Evolutionary conservation across 257 asterid genomes (phyloP), one percentile per base, ranked within the genome.

Genomic region (Przewalskia tangutica): DNA sequence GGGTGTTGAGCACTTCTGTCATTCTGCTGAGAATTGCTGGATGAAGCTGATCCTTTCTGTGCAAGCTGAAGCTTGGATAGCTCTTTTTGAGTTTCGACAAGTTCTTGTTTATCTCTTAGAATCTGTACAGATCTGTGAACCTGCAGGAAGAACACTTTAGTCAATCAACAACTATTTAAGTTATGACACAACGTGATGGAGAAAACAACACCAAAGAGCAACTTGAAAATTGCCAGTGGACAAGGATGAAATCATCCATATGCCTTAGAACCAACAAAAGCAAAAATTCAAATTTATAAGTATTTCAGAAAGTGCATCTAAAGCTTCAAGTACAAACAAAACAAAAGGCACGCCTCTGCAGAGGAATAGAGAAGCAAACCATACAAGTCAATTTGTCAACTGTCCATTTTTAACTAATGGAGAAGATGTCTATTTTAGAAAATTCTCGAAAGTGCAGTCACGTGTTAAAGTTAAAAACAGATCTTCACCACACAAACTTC

Each of bases 31-130:
- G 85, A 82, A 84, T 34, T 89, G 83, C 78, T 85, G 81, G 88
- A 81, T 20, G 90, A 82, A 62, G 94, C 83, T 75, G 97, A 85
- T 60, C 91, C 99, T 70, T 90, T 93, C 75, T 93, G 95, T 8
- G 87, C 91, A 64, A 94, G 92, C 88, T 95, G 95, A 87, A 95
- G 97, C 88, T 90, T 94, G 82, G 98, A 94, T 55, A 92, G 94
- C 85, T 95, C 99, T 87, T 91, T 94, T 83, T 94, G 98, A 77
- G 98, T 79, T 44, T 94, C 98, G 23, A 94, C 94, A 82, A 95
- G 98, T 86, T 95, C 99, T 86, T 95, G 98, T 87, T 95, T 95
- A 82, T 95, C 99, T 83, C 97, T 87, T 80, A 95, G 90, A 85
- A 93, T 91, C 88, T 93, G 97, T 81, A 95, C 95, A 65, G 98